A percentile compares a stretch with the other conserved stretches of the same genome.
Conservation (phyloP, 352 stramenopile genomes). For the Plasmopara muralis region DNA sequence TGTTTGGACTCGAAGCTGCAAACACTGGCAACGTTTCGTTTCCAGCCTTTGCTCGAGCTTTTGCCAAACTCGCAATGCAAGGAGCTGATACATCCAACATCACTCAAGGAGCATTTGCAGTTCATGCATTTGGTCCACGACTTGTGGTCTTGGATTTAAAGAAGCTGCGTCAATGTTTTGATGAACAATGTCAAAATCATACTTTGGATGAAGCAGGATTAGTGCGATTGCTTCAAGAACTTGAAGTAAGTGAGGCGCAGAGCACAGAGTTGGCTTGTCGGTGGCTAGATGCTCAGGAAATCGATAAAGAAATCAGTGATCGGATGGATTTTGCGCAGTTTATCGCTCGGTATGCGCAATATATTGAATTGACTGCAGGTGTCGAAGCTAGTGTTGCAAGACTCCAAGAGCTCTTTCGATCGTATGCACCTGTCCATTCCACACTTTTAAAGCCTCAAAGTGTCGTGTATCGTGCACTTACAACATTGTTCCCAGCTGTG, state of each 20-base stretch:
- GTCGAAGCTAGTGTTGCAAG: slow-evolving; percentile 23
- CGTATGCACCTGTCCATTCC: slow-evolving; percentile 29
- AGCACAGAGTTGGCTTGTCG: slow-evolving; percentile 17
- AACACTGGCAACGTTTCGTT: slow-evolving; percentile 37
- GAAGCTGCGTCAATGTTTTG: slow-evolving; percentile 36
- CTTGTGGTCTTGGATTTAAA: slow-evolving; percentile 39
- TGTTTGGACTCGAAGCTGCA: slow-evolving; percentile 19
- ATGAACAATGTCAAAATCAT: slow-evolving; percentile 17
- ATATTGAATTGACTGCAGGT: slow-evolving; percentile 16
- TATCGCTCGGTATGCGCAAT: slow-evolving; percentile 48
- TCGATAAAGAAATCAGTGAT: slow-evolving; percentile 1
- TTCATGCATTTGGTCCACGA: slow-evolving; percentile 17
- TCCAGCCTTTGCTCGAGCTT: slow-evolving; percentile 44
- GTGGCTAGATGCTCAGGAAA: slow-evolving; percentile 20
- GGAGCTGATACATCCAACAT: slow-evolving; percentile 17
- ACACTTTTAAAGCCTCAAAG: slow-evolving; percentile 25
- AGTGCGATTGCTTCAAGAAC: slow-evolving; percentile 22
- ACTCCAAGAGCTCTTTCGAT: slow-evolving; percentile 35
- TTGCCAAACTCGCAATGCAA: slow-evolving; percentile 46
- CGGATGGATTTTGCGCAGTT: slow-evolving; percentile 58
- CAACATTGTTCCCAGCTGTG: slow-evolving; percentile 26
- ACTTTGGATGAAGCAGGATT: slow-evolving; percentile 37
- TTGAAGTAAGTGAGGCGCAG: slow-evolving; percentile 24
- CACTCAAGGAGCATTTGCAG: slow-evolving; percentile 20
- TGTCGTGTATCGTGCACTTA: slow-evolving; percentile 24